A percentile compares a stretch with the other conserved stretches of the same genome.
phyloP scores from a whole-genome alignment of 257 asterid genomes.

The Salvia miltiorrhiza region DNA sequence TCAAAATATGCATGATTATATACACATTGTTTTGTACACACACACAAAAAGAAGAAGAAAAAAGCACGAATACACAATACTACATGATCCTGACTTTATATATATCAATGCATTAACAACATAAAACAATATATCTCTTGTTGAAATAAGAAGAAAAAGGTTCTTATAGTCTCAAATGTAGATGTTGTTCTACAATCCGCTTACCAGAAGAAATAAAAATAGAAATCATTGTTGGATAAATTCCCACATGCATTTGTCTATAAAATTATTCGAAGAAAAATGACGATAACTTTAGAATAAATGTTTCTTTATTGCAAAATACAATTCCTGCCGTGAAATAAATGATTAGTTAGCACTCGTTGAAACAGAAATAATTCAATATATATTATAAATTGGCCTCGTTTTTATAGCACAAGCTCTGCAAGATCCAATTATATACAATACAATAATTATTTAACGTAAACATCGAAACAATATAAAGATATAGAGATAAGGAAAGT shows the following conservation, averaged over 20 bases:
- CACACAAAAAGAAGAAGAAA: too few relatives aligned
- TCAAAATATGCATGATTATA: too few relatives aligned
- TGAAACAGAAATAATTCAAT: neutral
- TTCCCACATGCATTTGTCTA: neutral
- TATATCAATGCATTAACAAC: neutral
- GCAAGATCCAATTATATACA: neutral
- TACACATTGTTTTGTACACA: too few relatives aligned
- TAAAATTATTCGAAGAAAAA: neutral
- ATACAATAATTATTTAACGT: neutral
- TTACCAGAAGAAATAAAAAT: neutral
- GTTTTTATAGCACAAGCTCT: neutral
- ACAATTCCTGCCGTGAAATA: neutral
- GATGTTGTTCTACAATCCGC: neutral
- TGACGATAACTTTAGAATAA: neutral
- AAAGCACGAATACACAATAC: too few relatives aligned
- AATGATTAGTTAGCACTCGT: neutral
- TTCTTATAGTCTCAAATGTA: neutral
- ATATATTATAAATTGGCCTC: neutral
- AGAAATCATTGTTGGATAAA: neutral
- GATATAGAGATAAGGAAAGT: constrained; percentile 8
- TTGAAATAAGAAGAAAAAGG: neutral
- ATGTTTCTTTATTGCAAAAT: neutral
- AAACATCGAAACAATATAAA: neutral
- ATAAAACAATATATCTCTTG: neutral
- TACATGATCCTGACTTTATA: too few relatives aligned